Evolutionary conservation across 768 basidiomycete genomes (phyloP).

Genomic region (Serendipita vermifera): DNA sequence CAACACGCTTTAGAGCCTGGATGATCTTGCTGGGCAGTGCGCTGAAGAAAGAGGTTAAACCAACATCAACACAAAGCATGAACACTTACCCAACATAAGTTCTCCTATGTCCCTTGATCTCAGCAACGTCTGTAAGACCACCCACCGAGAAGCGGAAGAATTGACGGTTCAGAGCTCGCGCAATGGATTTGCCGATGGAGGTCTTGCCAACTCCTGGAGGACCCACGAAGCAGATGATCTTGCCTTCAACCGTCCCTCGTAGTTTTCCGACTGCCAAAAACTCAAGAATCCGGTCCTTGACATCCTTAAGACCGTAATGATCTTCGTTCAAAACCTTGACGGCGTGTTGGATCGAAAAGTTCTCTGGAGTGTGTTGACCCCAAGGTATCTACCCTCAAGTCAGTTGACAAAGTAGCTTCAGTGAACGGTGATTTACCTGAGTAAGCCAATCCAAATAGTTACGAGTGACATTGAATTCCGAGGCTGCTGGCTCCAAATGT

Average conservation of each 20-base stretch:
- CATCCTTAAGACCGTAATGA: slow-evolving; percentile 83
- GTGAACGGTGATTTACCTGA: slow-evolving; percentile 33
- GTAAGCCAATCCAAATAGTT: slow-evolving; percentile 93
- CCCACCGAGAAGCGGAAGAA: slow-evolving; percentile 98
- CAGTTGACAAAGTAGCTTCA: not conserved
- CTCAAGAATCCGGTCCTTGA: slow-evolving; percentile 88
- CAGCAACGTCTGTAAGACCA: slow-evolving; percentile 92
- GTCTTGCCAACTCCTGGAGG: slow-evolving; percentile 99
- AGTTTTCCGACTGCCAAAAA: slow-evolving; percentile 94
- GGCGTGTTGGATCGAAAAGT: slow-evolving; percentile 77
- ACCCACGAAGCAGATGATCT: slow-evolving; percentile 92
- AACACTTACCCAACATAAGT: slow-evolving; percentile 80
- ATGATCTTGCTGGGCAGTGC: slow-evolving; percentile 92
- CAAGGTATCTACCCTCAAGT: slow-evolving; percentile 66
- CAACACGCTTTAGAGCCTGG: slow-evolving; percentile 83
- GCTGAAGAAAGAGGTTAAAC: slow-evolving; percentile 26
- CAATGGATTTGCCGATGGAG: slow-evolving; percentile 88
- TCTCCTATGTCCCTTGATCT: slow-evolving; percentile 95
- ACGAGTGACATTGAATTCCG: slow-evolving; percentile 85
- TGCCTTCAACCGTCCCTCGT: slow-evolving; percentile 88
- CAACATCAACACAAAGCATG: not conserved
- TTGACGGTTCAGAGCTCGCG: slow-evolving; percentile 75
- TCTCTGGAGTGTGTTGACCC: slow-evolving; percentile 89
- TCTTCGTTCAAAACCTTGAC: slow-evolving; percentile 81
- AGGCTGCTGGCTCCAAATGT: slow-evolving; percentile 79